Conservation (phyloP, 306 rosid genomes). For the Cicer judaicum region DNA sequence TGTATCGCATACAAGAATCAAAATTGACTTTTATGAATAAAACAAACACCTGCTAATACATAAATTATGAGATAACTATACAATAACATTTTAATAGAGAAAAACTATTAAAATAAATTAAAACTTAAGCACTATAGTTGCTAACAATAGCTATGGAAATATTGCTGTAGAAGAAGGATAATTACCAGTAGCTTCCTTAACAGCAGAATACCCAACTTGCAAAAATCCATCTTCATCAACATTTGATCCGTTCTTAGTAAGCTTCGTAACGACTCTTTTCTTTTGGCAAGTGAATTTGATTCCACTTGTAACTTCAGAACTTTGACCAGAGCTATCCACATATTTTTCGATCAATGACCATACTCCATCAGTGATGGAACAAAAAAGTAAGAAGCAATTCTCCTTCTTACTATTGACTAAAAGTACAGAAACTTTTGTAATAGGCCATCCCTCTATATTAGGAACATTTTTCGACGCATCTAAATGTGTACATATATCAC, state of each 20-base stretch:
- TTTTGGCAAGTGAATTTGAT: conserved; percentile 43
- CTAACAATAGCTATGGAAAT: conserved; percentile 23
- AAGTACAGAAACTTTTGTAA: conserved; percentile 74
- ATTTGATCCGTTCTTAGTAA: conserved; percentile 48
- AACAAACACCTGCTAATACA: conserved; percentile 1
- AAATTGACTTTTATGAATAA: conserved; percentile 26
- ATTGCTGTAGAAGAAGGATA: conserved; percentile 27
- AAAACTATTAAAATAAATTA: conserved; percentile 12
- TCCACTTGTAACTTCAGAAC: conserved; percentile 46
- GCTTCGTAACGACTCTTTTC: conserved; percentile 53
- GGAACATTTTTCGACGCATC: conserved; percentile 64
- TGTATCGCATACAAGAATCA: conserved; percentile 46
- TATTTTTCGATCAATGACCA: conserved; percentile 80
- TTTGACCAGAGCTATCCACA: conserved; percentile 43
- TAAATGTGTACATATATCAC: conserved; percentile 56
- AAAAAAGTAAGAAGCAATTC: conserved; percentile 55
- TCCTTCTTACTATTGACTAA: conserved; percentile 62
- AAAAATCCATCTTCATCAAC: conserved; percentile 50
- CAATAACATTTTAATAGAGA: conserved; percentile 20
- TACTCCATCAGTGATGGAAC: conserved; percentile 66
- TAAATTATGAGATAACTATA: conserved; percentile 21
- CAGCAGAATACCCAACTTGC: conserved; percentile 72
- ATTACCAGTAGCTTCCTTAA: conserved; percentile 70
- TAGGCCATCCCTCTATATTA: conserved; percentile 68
- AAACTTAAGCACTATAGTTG: conserved; percentile 2